Base-by-base conservation (phyloP, 2,329 filamentous ascomycete genomes). In the Xylariaceae sp. region DNA sequence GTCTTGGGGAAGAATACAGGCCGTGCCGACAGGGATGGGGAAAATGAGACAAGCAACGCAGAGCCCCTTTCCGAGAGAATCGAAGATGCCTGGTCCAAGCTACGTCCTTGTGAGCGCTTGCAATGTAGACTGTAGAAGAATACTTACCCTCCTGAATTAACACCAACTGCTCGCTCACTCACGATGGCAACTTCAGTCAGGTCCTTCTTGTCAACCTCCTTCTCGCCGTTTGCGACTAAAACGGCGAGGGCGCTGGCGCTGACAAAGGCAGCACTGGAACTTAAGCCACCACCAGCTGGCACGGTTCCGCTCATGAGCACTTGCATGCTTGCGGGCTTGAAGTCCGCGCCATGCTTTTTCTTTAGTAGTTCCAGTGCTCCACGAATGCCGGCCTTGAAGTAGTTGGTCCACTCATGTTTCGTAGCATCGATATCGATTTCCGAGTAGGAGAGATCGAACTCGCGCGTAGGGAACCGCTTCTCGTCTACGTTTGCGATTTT, bases 21-120 rank as follows among this genome's bases (percentile, higher is more conserved):
- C 41, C 81, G 77, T 24, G 85, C 89, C 18, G 78, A 74, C 38
- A 98, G 83, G 15, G 71, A 74, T 3, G 93, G 93, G 49, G 81
- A 81, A 69, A 98, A 98, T 9, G 85, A 87, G 45, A 96, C 91
- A 61, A 94, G 90, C 33, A 96, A 79, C 9, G 93, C 89, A 30
- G 86, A 87, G 38, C 88, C 90, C 51, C 83, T 82, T 56, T 88
- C 77, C 0, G 89, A 91, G 66, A 98, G 93, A 49, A 98, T 91
- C 0, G 91, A 97, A 26, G 93, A 93, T 12, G 89, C 84, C 69
- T 98, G 93, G 60, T 98, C 93, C 93, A 98, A 97, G 42, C 90
- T 89, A 48, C 46, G 42, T 24, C 19, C 33, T 31, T 30, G 44
- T 41, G 19, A 42, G 33, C 1, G 43, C 19, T 36, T 28, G 29